phyloP scores from a whole-genome alignment of 225 moss, liverwort and hornwort species.

The Polytrichum formosum region DNA sequence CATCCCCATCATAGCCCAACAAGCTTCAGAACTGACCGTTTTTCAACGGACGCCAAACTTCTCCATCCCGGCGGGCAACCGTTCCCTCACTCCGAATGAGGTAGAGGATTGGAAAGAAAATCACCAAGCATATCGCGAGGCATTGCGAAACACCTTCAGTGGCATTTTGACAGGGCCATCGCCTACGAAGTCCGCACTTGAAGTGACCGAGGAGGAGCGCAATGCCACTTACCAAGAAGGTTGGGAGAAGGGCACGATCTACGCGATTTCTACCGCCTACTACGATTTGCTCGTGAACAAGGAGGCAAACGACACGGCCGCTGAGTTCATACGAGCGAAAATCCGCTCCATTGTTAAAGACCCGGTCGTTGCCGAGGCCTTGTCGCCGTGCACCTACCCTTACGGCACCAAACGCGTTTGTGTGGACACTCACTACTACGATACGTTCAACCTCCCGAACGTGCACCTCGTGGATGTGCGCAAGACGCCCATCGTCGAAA shows the following conservation, averaged over 20 bases:
- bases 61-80: not conserved
- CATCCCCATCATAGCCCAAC: not conserved
- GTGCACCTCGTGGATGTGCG: slow-evolving; percentile 16
- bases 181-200: too few species aligned
- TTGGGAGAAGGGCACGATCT: not conserved
- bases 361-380: not conserved
- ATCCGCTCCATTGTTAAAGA: not conserved
- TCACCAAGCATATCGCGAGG: not conserved
- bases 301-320: not conserved
- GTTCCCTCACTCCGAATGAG: not conserved
- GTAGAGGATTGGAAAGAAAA: not conserved
- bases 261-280: not conserved
- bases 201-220: not conserved
- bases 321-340: not conserved
- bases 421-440: slow-evolving; percentile 8
- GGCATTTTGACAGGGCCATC: too few species aligned
- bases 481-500: not conserved
- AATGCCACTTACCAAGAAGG: not conserved
- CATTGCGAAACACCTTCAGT: too few species aligned
- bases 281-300: not conserved
- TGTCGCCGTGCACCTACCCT: not conserved
- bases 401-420: slow-evolving; percentile 19
- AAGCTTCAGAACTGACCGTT: not conserved
- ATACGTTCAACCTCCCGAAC: slow-evolving; percentile 9
- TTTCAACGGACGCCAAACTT: not conserved